Evolutionary conservation across 768 basidiomycete genomes (phyloP).

Genomic region (Boletus coccyginus): DNA sequence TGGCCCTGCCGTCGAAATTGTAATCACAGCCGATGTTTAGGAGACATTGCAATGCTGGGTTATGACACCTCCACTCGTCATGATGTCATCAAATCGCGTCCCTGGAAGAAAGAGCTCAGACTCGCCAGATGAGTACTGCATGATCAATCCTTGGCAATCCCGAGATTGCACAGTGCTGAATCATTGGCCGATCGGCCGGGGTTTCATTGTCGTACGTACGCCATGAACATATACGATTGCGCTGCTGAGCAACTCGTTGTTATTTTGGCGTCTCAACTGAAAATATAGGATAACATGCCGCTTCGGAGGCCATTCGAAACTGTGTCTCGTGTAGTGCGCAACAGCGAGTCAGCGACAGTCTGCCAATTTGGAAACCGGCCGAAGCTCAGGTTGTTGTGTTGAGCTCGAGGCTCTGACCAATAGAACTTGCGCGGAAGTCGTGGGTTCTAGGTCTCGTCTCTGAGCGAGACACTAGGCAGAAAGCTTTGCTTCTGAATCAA

Average conservation of each 20-base stretch:
- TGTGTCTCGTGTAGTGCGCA: too few species aligned
- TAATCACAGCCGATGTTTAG: slow-evolving; percentile 6
- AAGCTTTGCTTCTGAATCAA: too few species aligned
- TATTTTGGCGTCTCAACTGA: neutral
- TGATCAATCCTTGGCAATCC: slow-evolving; percentile 7
- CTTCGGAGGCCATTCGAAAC: neutral
- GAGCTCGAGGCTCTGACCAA: neutral
- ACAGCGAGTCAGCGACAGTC: too few species aligned
- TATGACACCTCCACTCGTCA: neutral
- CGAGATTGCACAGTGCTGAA: slow-evolving; percentile 4
- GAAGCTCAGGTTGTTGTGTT: neutral
- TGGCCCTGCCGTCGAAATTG: neutral
- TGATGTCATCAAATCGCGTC: neutral
- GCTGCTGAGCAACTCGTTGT: neutral
- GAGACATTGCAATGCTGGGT: neutral
- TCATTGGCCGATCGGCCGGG: neutral
- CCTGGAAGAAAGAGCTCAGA: slow-evolving; percentile 9
- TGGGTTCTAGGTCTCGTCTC: neutral
- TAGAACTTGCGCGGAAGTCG: neutral
- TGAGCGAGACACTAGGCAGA: neutral
- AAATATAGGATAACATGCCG: neutral
- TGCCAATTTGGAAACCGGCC: neutral
- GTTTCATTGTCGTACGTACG: too few species aligned
- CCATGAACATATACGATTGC: too few species aligned
- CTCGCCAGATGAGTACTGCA: neutral